Evolutionary conservation across 805 yeast genomes (phyloP).

Genomic region (Suhomyces vadensis): DNA sequence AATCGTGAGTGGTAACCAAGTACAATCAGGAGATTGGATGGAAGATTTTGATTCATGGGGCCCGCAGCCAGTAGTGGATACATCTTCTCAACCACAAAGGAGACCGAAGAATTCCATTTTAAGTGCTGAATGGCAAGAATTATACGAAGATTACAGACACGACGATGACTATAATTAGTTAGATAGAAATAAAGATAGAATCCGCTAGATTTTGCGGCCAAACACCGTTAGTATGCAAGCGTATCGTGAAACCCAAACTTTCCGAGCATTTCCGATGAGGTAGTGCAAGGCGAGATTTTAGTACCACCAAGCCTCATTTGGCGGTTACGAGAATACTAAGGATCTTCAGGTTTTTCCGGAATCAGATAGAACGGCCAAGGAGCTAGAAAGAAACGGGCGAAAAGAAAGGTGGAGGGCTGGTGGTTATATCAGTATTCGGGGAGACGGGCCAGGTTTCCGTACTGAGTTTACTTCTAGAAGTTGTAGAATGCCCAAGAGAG

Average conservation of each 20-base stretch:
- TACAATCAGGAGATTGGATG: constrained; percentile 34
- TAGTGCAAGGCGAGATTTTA: background rate
- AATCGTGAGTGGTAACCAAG: constrained; percentile 43
- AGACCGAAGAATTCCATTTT: constrained; percentile 20
- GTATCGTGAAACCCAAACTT: background rate
- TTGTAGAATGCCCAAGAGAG: background rate
- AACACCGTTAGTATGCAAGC: background rate
- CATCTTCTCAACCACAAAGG: constrained; percentile 5
- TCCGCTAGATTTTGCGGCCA: background rate
- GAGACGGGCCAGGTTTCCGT: no score
- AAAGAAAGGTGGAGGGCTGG: no score
- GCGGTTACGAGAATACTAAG: background rate
- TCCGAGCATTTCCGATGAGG: background rate
- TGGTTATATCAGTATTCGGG: no score
- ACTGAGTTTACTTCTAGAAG: no score
- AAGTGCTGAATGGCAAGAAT: constrained; percentile 35
- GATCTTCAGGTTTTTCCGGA: constrained; percentile 1
- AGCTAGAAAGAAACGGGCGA: no score
- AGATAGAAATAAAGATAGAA: background rate
- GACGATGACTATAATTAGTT: constrained; percentile 35
- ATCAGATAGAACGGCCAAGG: no score
- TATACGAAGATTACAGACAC: constrained; percentile 43
- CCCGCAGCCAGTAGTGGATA: constrained; percentile 4
- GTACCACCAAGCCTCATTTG: background rate
- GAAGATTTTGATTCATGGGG: constrained; percentile 31